Evolutionary conservation across 345 rosid species (phyloP).

Genomic region (Pistacia vera): DNA sequence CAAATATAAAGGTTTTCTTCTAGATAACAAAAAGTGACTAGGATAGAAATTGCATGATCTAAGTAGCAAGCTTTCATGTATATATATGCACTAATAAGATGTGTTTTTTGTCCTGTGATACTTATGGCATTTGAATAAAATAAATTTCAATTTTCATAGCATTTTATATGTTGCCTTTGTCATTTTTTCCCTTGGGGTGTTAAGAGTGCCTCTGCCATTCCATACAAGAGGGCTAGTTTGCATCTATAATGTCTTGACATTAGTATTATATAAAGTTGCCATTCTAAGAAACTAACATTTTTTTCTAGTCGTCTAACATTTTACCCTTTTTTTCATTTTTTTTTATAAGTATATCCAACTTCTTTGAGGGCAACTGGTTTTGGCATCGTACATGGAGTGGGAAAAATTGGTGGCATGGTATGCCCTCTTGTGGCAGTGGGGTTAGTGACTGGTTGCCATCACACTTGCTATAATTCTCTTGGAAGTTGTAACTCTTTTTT

Average conservation of each 20-base stretch:
- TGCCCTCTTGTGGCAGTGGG: slow-evolving; percentile 64
- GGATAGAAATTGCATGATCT: no score
- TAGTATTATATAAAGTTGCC: not conserved
- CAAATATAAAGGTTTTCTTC: not conserved
- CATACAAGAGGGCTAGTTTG: no score
- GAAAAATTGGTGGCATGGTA: slow-evolving; percentile 66
- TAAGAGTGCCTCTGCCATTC: no score
- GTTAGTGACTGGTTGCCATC: slow-evolving; percentile 56
- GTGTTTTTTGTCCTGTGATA: no score
- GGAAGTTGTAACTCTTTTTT: slow-evolving; percentile 29
- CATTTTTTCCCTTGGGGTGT: no score
- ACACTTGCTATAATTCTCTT: slow-evolving; percentile 39
- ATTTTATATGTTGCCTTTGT: no score
- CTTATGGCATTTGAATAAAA: no score
- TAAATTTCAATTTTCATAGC: no score
- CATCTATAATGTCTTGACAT: no score
- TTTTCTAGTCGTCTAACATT: not conserved
- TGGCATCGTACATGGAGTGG: slow-evolving; percentile 57
- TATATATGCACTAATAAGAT: no score
- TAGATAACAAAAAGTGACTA: not conserved
- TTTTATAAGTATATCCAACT: slow-evolving; percentile 55
- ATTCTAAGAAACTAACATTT: not conserved
- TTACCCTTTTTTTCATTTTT: not conserved
- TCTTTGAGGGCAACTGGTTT: slow-evolving; percentile 57
- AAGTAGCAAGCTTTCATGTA: no score